Evolutionary conservation across 116 monocot genomes (phyloP).

Genomic region (Posidonia oceanica): DNA sequence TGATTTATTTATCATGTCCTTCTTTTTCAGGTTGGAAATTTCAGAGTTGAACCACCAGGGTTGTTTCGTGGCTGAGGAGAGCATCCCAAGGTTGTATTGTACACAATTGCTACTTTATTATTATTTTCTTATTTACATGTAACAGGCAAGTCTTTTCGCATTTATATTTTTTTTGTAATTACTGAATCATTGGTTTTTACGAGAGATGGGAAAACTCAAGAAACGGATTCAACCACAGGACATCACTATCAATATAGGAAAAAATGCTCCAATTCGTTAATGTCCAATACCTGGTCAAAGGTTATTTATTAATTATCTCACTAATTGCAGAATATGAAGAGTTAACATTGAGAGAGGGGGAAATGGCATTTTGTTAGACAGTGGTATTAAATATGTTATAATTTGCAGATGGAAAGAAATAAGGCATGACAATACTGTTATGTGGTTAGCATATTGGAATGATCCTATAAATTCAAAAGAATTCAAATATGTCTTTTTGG

Average conservation of each 20-base stretch:
- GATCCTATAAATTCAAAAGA: no score
- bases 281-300: conserved; percentile 91
- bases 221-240: conserved; percentile 73
- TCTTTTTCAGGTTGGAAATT: no score
- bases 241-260: conserved; percentile 97
- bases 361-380: no score
- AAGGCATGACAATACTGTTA: conserved; percentile 88
- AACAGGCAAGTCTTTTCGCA: background rate
- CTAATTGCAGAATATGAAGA: no score
- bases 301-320: conserved; percentile 12
- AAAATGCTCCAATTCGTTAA: conserved; percentile 66
- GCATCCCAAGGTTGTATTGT: conserved; percentile 78
- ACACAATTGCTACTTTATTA: background rate
- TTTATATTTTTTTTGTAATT: background rate
- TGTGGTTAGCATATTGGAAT: conserved; percentile 98
- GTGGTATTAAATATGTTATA: background rate
- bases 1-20: no score
- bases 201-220: conserved; percentile 96
- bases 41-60: conserved; percentile 98
- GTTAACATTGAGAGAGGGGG: no score
- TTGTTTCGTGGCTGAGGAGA: conserved; percentile 99
- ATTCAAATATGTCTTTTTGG: conserved; percentile 99
- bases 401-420: conserved; percentile 91
- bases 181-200: background rate
- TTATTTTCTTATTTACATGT: background rate